Conservation (phyloP, 495 filamentous ascomycete species). For the Viridothelium virens region DNA sequence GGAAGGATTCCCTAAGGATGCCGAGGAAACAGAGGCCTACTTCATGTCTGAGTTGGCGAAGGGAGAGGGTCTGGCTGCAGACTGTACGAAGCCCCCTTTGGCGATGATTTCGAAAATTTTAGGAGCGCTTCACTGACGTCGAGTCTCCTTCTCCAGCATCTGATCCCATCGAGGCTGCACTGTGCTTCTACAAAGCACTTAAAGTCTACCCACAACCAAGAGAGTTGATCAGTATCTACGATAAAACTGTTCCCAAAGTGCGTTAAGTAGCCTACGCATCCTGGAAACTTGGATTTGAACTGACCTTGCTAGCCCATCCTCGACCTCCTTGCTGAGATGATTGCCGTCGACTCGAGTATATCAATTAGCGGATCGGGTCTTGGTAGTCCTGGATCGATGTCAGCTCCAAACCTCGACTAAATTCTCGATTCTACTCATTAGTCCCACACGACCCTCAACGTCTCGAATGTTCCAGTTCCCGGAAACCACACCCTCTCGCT, state of each 20-base stretch:
- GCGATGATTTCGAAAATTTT: background rate
- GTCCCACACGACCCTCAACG: background rate
- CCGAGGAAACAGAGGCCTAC: constrained; percentile 85
- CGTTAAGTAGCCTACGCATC: constrained; percentile 9
- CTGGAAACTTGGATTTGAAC: constrained; percentile 2
- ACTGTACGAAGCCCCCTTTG: constrained; percentile 24
- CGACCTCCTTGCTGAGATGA: constrained; percentile 95
- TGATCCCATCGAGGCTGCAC: constrained; percentile 71
- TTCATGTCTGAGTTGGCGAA: constrained; percentile 90
- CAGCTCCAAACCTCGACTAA: constrained; percentile 9
- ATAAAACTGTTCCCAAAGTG: constrained; percentile 92
- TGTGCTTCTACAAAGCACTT: constrained; percentile 94
- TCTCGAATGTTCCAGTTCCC: background rate
- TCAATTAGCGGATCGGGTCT: constrained; percentile 44
- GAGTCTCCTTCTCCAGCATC: constrained; percentile 44
- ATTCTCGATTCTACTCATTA: background rate
- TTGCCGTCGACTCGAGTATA: constrained; percentile 73
- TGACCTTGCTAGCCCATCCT: constrained; percentile 61
- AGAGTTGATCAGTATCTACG: constrained; percentile 92
- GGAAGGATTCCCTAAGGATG: constrained; percentile 81
- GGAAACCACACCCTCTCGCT: background rate
- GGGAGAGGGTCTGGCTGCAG: constrained; percentile 59
- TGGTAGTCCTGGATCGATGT: constrained; percentile 7
- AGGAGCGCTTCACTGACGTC: background rate
- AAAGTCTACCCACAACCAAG: constrained; percentile 94